Conservation (phyloP, 306 rosid species). For the Pyrus betulifolia region DNA sequence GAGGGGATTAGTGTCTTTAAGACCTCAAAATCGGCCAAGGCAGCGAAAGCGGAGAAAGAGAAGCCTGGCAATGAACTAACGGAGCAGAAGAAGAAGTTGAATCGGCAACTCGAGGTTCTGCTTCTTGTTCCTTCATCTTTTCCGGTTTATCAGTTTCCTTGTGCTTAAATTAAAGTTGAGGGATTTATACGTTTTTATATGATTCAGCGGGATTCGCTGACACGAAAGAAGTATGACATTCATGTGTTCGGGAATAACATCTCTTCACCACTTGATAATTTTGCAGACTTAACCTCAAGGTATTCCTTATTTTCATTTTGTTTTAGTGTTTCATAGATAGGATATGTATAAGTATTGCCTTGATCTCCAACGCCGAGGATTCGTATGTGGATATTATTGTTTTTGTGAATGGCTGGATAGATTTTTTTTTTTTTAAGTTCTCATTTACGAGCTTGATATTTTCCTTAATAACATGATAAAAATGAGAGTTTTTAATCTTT, state of each 20-base stretch:
- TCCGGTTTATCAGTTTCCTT: neutral
- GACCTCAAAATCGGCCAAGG: constrained; percentile 35
- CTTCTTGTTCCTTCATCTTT: neutral
- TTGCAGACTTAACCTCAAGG: constrained; percentile 76
- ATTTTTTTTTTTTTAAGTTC: neutral
- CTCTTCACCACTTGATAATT: constrained; percentile 70
- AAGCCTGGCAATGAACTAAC: constrained; percentile 18
- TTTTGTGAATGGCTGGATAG: neutral
- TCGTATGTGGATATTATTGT: too few species aligned
- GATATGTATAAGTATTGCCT: neutral
- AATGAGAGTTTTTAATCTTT: constrained; percentile 9
- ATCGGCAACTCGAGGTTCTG: constrained; percentile 73
- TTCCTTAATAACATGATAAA: neutral
- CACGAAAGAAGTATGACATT: constrained; percentile 63
- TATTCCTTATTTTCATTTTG: constrained; percentile 8
- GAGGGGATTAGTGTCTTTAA: constrained; percentile 73
- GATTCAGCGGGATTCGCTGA: constrained; percentile 56
- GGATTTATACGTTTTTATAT: neutral
- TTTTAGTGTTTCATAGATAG: neutral
- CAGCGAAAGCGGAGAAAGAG: constrained; percentile 23
- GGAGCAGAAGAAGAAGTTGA: constrained; percentile 51
- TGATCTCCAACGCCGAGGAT: too few species aligned
- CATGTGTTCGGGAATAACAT: constrained; percentile 82
- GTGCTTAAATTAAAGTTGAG: constrained; percentile 7
- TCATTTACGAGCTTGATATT: neutral